Evolutionary conservation across 2,329 filamentous ascomycete genomes (phyloP), one percentile per base, ranked within the genome.

Genomic region (Botrytis aclada): DNA sequence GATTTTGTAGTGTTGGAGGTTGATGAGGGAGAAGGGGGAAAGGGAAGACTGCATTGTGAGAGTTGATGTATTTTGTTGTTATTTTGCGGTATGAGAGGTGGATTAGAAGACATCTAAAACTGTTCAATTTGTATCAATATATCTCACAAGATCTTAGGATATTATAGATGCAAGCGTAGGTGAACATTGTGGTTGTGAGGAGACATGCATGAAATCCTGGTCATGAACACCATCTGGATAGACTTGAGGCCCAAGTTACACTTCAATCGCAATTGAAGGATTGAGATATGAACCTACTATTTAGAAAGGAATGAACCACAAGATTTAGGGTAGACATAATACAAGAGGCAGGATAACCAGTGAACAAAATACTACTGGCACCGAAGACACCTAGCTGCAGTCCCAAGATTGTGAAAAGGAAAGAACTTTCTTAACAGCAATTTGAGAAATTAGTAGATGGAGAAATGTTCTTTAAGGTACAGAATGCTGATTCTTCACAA

Each of bases 181-280:
- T 51, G 4, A n/a, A n/a, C 1, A 7, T 0, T 14, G 47, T 51
- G 47, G 25, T 51, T 51, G 47, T 3, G 4, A 3, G 12, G 25
- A 51, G 25, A 51, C 10, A n/a, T 7, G 25, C 5, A 5, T 51
- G 14, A 12, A 14, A 0, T 0, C 47, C n/a, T n/a, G 25, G 25
- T n/a, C 47, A n/a, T 2, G 3, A 51, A 51, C 10, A 51, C 10
- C 10, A 51, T 14, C 4, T 51, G 12, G 22, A 51, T 6, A 51
- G 47, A n/a, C 22, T 47, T 47, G 45, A 47, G 20, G 7, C 45
- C 3, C n/a, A 51, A 51, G 47, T n/a, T n/a, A 51, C 7, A 6
- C 14, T 3, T 0, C 10, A 51, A n/a, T 14, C 3, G 7, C 5
- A 1, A n/a, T n/a, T 6, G 25, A 14, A 0, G 3, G 4, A 51